Conservation (phyloP, 164 flowering plant species). For the Magnolia officinalis region DNA sequence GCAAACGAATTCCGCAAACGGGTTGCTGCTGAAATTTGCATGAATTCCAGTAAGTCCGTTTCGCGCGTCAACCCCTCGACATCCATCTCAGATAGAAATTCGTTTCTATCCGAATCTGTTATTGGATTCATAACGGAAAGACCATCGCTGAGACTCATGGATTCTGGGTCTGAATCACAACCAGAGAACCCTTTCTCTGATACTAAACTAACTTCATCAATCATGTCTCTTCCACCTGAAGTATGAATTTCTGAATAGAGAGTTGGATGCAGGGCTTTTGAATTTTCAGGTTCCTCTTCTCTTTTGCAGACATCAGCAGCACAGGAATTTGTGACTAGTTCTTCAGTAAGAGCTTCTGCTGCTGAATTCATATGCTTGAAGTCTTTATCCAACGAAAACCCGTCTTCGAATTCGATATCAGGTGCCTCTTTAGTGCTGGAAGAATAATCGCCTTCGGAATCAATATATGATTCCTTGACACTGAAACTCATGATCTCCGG, state of each 20-base stretch:
- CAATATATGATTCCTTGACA: slow-evolving; percentile 25
- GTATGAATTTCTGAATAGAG: neutral
- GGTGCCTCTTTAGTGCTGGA: slow-evolving; percentile 10
- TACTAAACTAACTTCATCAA: slow-evolving; percentile 6
- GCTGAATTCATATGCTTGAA: slow-evolving; percentile 7
- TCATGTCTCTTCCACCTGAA: neutral
- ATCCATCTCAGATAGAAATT: slow-evolving; percentile 49
- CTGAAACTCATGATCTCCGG: slow-evolving; percentile 25
- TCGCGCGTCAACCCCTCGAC: slow-evolving; percentile 22
- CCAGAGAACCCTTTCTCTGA: slow-evolving; percentile 27
- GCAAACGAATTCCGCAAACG: slow-evolving; percentile 6
- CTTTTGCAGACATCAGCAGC: neutral
- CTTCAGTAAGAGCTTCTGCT: slow-evolving; percentile 16
- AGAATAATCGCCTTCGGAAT: slow-evolving; percentile 10
- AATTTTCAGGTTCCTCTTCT: slow-evolving; percentile 1
- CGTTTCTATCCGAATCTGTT: slow-evolving; percentile 34
- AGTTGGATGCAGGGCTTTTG: neutral
- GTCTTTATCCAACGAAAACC: slow-evolving; percentile 13
- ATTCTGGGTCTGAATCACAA: slow-evolving; percentile 40
- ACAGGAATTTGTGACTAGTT: neutral
- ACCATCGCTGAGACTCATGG: slow-evolving; percentile 30
- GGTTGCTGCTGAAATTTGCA: slow-evolving; percentile 10
- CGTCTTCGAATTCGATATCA: slow-evolving; percentile 4
- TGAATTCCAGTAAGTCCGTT: slow-evolving; percentile 10
- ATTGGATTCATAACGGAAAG: slow-evolving; percentile 22